These are phyloP conservation scores for Paecilomyces niveus DNA, from an alignment of 2,329 filamentous ascomycete species.

Conservation along the genomic window DNA sequence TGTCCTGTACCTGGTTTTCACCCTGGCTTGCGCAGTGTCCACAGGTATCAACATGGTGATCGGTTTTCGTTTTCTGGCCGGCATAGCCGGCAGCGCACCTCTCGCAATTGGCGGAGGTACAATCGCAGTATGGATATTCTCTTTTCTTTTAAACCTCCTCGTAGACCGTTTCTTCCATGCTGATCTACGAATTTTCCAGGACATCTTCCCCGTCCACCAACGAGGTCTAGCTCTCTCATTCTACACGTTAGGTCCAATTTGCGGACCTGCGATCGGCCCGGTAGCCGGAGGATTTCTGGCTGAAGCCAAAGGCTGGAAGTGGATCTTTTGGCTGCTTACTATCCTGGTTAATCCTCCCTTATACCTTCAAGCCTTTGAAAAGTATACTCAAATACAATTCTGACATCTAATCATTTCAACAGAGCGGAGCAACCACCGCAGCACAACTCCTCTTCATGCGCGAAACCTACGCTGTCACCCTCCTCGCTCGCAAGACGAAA, in stretches of 20 bases:
- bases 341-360: conserved; percentile 18
- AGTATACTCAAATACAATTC: background rate
- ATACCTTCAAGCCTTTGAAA: background rate
- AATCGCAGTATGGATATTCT: conserved; percentile 4
- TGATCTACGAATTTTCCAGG: background rate
- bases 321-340: conserved; percentile 30
- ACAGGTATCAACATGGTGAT: conserved; percentile 48
- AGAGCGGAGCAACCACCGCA: conserved; percentile 31
- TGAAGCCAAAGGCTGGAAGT: conserved; percentile 23
- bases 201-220: conserved; percentile 7
- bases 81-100: conserved; percentile 50
- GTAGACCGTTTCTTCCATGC: background rate
- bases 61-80: conserved; percentile 49
- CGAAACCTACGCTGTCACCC: conserved; percentile 37
- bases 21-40: conserved; percentile 50
- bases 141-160: background rate
- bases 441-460: conserved; percentile 27
- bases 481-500: conserved; percentile 38
- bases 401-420: conserved; percentile 14
- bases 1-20: conserved; percentile 43
- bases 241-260: conserved; percentile 8
- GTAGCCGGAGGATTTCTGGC: conserved; percentile 24
- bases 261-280: conserved; percentile 19
- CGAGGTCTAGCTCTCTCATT: conserved; percentile 7
- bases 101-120: conserved; percentile 12